phyloP scores from a whole-genome alignment of 2,329 filamentous ascomycete genomes.

The Leptographium galeiforme region DNA sequence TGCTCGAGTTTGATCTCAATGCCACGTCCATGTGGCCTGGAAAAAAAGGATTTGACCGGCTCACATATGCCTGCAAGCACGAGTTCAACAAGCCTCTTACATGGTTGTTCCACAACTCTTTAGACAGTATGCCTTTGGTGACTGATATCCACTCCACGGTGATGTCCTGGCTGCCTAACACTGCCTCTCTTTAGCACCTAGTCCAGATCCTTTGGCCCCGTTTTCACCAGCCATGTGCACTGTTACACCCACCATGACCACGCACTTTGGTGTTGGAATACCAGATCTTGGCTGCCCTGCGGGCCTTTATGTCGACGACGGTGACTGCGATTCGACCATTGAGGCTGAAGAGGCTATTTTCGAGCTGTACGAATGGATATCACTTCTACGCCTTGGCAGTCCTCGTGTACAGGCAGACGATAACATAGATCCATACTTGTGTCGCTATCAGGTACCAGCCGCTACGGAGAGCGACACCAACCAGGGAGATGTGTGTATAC shows the following conservation, averaged over 20 bases:
- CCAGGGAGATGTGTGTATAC: conserved; percentile 24
- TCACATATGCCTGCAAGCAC: conserved; percentile 67
- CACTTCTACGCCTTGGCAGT: conserved; percentile 51
- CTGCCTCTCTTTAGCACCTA: conserved; percentile 23
- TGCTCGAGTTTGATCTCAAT: conserved; percentile 64
- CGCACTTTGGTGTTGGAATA: conserved; percentile 16
- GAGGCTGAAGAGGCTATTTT: conserved; percentile 50
- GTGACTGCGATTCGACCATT: conserved; percentile 26
- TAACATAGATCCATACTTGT: conserved; percentile 53
- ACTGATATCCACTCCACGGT: not conserved
- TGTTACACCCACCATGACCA: conserved; percentile 19
- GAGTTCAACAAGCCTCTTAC: conserved; percentile 53
- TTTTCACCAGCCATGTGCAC: conserved; percentile 30
- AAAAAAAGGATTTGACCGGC: conserved; percentile 68
- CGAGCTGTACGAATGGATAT: conserved; percentile 62
- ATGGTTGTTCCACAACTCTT: conserved; percentile 64
- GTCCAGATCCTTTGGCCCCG: conserved; percentile 33
- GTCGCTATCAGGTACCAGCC: conserved; percentile 48
- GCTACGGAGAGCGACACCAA: not conserved
- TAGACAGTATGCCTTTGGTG: conserved; percentile 25
- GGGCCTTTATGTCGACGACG: conserved; percentile 20
- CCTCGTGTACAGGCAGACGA: conserved; percentile 47
- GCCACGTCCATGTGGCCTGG: conserved; percentile 65
- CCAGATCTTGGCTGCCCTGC: conserved; percentile 20
- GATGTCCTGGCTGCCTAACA: conserved; percentile 12